Percentiles rank a stretch among this genome's conserved stretches.
Evolutionary conservation across 78 protist species (phyloP).

Genomic region (slime mould (Dictyostelium discoideum)): dicty_2.7 NC_007089.4:2011001-2011500

Average conservation of each 20-base stretch:
- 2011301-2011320: constrained; percentile 52
- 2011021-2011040: neutral
- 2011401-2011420: constrained; percentile 25
- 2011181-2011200: constrained; percentile 52
- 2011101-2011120: constrained; percentile 4
- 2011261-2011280: constrained; percentile 45
- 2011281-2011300: constrained; percentile 30
- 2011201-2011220: constrained; percentile 55
- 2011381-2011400: constrained; percentile 42
- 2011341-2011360: constrained; percentile 9
- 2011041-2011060: neutral
- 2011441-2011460: constrained; percentile 71
- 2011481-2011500: constrained; percentile 45
- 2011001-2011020: constrained; percentile 1
- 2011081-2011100: neutral
- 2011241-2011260: constrained; percentile 16
- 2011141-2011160: constrained; percentile 34
- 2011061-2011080: neutral
- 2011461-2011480: constrained; percentile 50
- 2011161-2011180: constrained; percentile 24
- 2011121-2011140: constrained; percentile 12
- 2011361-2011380: neutral
- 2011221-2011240: constrained; percentile 13
- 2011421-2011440: constrained; percentile 42
- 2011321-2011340: neutral